These are phyloP conservation scores for Mycena belliarum DNA, from an alignment of 768 basidiomycete species.

Conservation along the genomic window DNA sequence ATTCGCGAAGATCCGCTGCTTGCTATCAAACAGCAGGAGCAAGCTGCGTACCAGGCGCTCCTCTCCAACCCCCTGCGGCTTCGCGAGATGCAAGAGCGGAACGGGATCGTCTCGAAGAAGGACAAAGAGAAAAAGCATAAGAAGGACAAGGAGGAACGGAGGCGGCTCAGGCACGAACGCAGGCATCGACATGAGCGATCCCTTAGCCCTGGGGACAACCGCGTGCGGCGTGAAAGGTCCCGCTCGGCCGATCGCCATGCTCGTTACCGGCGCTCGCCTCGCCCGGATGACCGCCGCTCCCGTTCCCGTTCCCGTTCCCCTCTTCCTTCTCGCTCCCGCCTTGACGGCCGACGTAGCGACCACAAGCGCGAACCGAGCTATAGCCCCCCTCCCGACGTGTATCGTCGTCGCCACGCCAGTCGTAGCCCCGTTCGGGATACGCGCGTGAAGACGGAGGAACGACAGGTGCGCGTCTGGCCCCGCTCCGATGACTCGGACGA, in stretches of 20 bases:
- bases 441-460: constrained; percentile 26
- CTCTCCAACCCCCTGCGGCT: constrained; percentile 85
- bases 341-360: constrained; percentile 28
- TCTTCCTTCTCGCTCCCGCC: constrained; percentile 28
- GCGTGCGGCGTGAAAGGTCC: constrained; percentile 22
- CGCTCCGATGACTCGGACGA: constrained; percentile 57
- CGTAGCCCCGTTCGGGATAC: constrained; percentile 31
- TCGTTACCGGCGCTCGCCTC: constrained; percentile 47
- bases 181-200: constrained; percentile 34
- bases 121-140: constrained; percentile 70
- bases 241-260: constrained; percentile 33
- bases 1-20: constrained; percentile 95
- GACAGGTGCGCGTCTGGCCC: constrained; percentile 43
- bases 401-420: constrained; percentile 31
- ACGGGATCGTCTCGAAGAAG: constrained; percentile 81
- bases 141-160: constrained; percentile 47
- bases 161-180: constrained; percentile 41
- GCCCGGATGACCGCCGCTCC: constrained; percentile 33
- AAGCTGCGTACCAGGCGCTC: constrained; percentile 85
- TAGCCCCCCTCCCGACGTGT: constrained; percentile 35
- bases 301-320: constrained; percentile 34
- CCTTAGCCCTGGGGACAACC: constrained; percentile 27
- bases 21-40: constrained; percentile 98
- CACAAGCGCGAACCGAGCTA: constrained; percentile 24
- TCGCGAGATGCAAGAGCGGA: constrained; percentile 76